Evolutionary conservation across 345 rosid species (phyloP).

Genomic region (Heritiera fomes): DNA sequence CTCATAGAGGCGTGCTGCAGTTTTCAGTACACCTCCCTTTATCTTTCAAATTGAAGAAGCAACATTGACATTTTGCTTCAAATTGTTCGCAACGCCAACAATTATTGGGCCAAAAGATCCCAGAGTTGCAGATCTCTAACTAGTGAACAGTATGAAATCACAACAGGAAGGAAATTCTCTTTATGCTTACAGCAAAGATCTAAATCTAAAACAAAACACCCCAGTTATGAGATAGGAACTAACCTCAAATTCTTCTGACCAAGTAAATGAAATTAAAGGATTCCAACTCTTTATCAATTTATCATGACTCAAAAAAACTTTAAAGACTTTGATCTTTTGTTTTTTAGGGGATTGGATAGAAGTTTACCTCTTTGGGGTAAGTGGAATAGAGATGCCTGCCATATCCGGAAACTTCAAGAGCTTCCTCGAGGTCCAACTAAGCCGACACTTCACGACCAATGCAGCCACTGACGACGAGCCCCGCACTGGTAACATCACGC

Average conservation of each 20-base stretch:
- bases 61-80: too few relatives aligned
- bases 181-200: too few relatives aligned
- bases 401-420: slow-evolving; percentile 89
- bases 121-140: too few relatives aligned
- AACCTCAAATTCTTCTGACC: not conserved
- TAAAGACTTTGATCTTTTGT: not conserved
- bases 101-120: too few relatives aligned
- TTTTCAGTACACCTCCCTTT: too few relatives aligned
- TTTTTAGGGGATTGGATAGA: not conserved
- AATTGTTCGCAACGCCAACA: too few relatives aligned
- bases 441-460: slow-evolving; percentile 79
- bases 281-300: not conserved
- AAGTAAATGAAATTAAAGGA: slow-evolving; percentile 7
- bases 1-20: too few relatives aligned
- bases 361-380: slow-evolving; percentile 78
- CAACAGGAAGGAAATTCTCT: too few relatives aligned
- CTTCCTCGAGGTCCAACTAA: slow-evolving; percentile 88
- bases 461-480: slow-evolving; percentile 69
- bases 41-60: too few relatives aligned
- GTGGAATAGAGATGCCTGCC: slow-evolving; percentile 87
- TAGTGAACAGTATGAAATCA: too few relatives aligned
- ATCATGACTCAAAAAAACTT: not conserved
- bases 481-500: slow-evolving; percentile 86
- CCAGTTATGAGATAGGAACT: not conserved
- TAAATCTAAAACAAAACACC: too few relatives aligned